phyloP scores from a whole-genome alignment of 1,284 basidiomycete species.

The Erythrobasidium hasegawianum region DNA sequence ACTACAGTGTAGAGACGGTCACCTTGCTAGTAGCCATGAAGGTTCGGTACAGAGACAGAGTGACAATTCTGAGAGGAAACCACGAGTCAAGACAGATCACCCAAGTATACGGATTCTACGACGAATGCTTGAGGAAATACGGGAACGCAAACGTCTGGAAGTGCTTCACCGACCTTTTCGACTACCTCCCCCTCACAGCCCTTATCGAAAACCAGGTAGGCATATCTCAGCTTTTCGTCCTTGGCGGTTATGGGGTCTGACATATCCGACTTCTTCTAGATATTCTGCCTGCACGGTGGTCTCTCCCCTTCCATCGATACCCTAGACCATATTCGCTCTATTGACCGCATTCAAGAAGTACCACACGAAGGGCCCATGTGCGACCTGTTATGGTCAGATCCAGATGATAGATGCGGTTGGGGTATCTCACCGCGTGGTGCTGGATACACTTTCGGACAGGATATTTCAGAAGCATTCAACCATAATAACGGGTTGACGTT shows the following conservation, averaged over 20 bases:
- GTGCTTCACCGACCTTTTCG: conserved; percentile 98
- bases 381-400: conserved; percentile 97
- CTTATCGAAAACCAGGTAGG: conserved; percentile 65
- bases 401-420: conserved; percentile 98
- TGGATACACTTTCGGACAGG: conserved; percentile 98
- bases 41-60: conserved; percentile 94
- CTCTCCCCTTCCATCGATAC: conserved; percentile 99
- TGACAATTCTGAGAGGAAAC: conserved; percentile 95
- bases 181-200: conserved; percentile 89
- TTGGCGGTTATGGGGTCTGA: neutral
- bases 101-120: conserved; percentile 98
- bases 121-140: conserved; percentile 96
- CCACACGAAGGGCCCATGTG: conserved; percentile 99
- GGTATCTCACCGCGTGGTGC: conserved; percentile 98
- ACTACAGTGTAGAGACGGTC: conserved; percentile 96
- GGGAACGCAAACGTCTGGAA: conserved; percentile 93
- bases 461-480: conserved; percentile 96
- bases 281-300: conserved; percentile 98
- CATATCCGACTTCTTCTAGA: conserved; percentile 56
- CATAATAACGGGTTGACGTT: conserved; percentile 98
- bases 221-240: neutral
- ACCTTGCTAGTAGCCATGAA: conserved; percentile 90
- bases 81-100: conserved; percentile 99
- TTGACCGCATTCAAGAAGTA: conserved; percentile 97
- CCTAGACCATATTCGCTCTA: conserved; percentile 95